Evolutionary conservation across 176 grass and related monocot genomes (phyloP).

Genomic region (Echinochloa phyllopogon): DNA sequence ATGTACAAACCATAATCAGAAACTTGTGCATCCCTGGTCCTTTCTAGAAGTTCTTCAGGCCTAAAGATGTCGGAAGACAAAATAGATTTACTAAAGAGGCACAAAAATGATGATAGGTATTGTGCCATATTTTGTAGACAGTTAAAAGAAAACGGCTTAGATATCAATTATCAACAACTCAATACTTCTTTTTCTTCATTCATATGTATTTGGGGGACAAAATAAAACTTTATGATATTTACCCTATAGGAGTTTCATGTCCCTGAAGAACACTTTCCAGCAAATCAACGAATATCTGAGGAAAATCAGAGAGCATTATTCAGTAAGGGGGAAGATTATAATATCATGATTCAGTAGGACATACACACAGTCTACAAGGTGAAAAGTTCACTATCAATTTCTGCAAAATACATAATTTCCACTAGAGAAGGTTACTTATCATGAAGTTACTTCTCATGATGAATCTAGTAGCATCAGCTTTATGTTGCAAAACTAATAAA

Average conservation of each 20-base stretch:
- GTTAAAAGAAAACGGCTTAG: background rate
- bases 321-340: constrained; percentile 24
- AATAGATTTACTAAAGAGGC: constrained; percentile 49
- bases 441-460: background rate
- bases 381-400: background rate
- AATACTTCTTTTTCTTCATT: constrained; percentile 13
- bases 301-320: constrained; percentile 29
- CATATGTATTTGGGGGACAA: constrained; percentile 20
- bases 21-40: constrained; percentile 64
- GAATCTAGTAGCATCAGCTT: background rate
- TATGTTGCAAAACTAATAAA: background rate
- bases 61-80: constrained; percentile 60
- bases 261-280: constrained; percentile 86
- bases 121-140: constrained; percentile 17
- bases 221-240: constrained; percentile 34
- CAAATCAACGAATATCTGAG: constrained; percentile 84
- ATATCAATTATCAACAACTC: constrained; percentile 2
- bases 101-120: constrained; percentile 5
- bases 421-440: background rate
- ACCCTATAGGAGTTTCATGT: constrained; percentile 77
- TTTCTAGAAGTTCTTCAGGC: constrained; percentile 82
- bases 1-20: constrained; percentile 90
- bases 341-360: background rate
- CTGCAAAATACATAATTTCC: background rate
- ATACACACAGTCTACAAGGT: background rate